These are phyloP conservation scores for Sporisorium reilianum DNA, from an alignment of 1,284 basidiomycete genomes.

Conservation along the genomic window DNA sequence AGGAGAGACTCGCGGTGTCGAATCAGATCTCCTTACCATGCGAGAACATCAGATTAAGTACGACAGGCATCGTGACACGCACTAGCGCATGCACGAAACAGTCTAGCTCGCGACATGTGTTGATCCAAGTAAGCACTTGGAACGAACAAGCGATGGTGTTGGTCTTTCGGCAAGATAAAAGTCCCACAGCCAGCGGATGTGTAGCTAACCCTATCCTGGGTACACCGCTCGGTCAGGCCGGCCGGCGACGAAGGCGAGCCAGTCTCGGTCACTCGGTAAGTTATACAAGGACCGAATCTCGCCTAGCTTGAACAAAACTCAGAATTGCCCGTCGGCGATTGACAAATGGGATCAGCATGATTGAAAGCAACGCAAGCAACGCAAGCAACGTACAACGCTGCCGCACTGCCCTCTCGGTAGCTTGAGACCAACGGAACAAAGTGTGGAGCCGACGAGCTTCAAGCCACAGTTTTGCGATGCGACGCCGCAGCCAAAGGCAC, in stretches of 20 bases:
- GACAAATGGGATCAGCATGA: background rate
- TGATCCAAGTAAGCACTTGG: background rate
- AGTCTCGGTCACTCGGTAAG: too few species aligned
- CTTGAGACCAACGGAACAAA: background rate
- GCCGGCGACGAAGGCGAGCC: too few species aligned
- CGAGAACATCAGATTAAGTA: background rate
- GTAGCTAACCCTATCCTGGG: too few species aligned
- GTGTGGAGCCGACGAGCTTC: conserved; percentile 1
- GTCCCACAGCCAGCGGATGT: too few species aligned
- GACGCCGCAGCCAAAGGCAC: background rate
- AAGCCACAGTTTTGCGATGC: background rate
- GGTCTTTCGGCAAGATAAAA: too few species aligned
- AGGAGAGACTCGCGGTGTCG: background rate
- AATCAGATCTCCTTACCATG: background rate
- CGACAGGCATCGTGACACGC: conserved; percentile 1
- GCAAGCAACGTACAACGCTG: background rate
- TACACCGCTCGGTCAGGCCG: too few species aligned
- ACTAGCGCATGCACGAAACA: background rate
- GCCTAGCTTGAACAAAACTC: too few species aligned
- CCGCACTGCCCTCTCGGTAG: too few species aligned
- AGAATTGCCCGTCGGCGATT: background rate
- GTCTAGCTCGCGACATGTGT: background rate
- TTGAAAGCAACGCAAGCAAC: too few species aligned
- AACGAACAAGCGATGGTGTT: background rate
- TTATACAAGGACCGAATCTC: too few species aligned